phyloP scores from a whole-genome alignment of 2,329 filamentous ascomycete species.

The Sporothrix euskadiensis region DNA sequence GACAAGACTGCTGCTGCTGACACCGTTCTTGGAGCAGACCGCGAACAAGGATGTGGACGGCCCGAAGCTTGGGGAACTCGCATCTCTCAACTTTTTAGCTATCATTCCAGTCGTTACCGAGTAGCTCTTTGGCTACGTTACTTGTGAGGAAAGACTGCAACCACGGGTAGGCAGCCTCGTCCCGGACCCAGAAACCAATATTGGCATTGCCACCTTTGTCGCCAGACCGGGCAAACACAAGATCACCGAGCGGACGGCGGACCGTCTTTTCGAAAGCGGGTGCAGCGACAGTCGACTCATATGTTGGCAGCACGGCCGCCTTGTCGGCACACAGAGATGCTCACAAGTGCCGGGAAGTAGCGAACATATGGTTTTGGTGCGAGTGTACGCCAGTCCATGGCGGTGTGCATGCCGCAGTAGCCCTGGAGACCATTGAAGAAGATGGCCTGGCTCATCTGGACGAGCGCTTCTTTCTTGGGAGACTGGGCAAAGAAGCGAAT shows the following conservation, averaged over 20 bases:
- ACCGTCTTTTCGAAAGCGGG: conserved; percentile 14
- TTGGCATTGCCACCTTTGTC: conserved; percentile 37
- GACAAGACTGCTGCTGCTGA: conserved; percentile 50
- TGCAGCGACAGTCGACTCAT: conserved; percentile 28
- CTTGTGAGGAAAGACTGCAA: conserved; percentile 39
- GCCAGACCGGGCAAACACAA: conserved; percentile 39
- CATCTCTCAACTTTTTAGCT: conserved; percentile 46
- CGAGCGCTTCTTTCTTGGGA: conserved; percentile 32
- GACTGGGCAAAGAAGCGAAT: conserved; percentile 47
- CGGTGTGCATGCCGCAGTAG: conserved; percentile 40
- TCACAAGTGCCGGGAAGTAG: conserved; percentile 41
- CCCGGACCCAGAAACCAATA: conserved; percentile 17
- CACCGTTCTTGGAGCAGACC: conserved; percentile 47
- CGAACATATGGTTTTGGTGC: conserved; percentile 38
- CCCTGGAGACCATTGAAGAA: conserved; percentile 32
- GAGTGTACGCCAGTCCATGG: conserved; percentile 43
- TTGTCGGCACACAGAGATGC: conserved; percentile 5
- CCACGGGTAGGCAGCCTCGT: conserved; percentile 26
- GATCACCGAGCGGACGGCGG: conserved; percentile 37
- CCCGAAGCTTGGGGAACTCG: conserved; percentile 45
- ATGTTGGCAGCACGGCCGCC: conserved; percentile 17
- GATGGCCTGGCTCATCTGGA: conserved; percentile 19
- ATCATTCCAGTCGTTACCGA: conserved; percentile 48
- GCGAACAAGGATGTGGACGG: conserved; percentile 42
- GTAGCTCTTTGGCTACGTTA: conserved; percentile 42